Conservation (phyloP, 2,329 filamentous ascomycete species). For the Paecilomyces sp. region DNA sequence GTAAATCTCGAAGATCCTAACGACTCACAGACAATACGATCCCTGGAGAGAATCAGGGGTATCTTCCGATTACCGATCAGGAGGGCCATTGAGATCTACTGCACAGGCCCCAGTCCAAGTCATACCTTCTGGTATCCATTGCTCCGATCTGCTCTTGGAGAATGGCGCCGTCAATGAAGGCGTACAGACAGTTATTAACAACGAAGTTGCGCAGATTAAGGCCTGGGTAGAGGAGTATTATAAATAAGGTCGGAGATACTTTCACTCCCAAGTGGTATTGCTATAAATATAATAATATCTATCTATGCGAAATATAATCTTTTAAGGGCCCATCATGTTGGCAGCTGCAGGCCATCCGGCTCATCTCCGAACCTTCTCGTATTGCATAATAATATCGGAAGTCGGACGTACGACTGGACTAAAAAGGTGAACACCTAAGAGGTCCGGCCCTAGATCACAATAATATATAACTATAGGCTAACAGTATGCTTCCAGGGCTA, state of each 20-base stretch:
- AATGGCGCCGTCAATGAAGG: conserved; percentile 44
- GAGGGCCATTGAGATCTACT: conserved; percentile 46
- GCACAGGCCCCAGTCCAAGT: conserved; percentile 44
- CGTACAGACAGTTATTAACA: conserved; percentile 44
- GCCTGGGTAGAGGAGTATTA: conserved; percentile 47
- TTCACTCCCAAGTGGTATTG: no score
- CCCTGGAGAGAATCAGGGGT: conserved; percentile 53
- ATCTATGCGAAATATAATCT: no score
- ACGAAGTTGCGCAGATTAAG: conserved; percentile 44
- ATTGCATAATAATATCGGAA: no score
- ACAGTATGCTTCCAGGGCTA: neutral
- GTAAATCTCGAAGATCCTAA: conserved; percentile 4
- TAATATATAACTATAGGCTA: no score
- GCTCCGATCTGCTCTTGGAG: conserved; percentile 44
- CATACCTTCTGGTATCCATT: conserved; percentile 50
- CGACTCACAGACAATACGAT: conserved; percentile 41
- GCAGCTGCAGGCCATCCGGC: neutral
- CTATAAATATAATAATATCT: neutral
- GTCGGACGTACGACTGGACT: no score
- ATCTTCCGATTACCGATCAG: conserved; percentile 46
- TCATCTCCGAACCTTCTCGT: neutral
- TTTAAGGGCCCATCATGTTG: neutral
- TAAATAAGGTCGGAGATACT: neutral
- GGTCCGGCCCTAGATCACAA: no score
- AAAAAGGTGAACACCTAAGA: no score